phyloP scores from a whole-genome alignment of 805 yeast genomes.

The Schizosaccharomyces lindneri region DNA sequence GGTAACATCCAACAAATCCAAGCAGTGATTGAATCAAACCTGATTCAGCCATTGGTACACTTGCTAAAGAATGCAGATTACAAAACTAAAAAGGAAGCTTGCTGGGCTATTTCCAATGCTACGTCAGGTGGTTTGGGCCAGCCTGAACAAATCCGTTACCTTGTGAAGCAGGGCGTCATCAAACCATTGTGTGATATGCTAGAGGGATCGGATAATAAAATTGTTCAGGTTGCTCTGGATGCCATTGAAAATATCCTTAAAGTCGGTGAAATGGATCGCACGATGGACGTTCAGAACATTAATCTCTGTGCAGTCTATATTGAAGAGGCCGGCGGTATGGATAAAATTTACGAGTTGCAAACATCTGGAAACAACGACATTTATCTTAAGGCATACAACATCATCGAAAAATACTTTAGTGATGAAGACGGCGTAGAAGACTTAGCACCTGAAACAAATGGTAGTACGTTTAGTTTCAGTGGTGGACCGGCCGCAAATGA shows the following conservation, averaged over 20 bases:
- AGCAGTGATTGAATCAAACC: slow-evolving; percentile 83
- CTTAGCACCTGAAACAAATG: slow-evolving; percentile 50
- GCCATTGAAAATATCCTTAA: slow-evolving; percentile 81
- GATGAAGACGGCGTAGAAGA: slow-evolving; percentile 58
- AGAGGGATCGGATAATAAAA: slow-evolving; percentile 67
- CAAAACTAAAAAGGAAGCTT: slow-evolving; percentile 92
- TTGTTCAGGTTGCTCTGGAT: slow-evolving; percentile 83
- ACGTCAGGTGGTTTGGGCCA: slow-evolving; percentile 79
- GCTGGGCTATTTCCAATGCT: slow-evolving; percentile 98
- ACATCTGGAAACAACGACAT: slow-evolving; percentile 74
- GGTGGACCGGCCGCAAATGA: slow-evolving; percentile 13
- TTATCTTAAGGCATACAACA: slow-evolving; percentile 69
- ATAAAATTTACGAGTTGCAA: slow-evolving; percentile 82
- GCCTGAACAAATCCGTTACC: slow-evolving; percentile 82
- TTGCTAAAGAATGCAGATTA: slow-evolving; percentile 62
- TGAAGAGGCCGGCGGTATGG: slow-evolving; percentile 97
- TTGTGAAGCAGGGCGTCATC: slow-evolving; percentile 87
- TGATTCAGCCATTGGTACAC: slow-evolving; percentile 75
- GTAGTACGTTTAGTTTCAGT: slow-evolving; percentile 76
- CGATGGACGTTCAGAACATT: slow-evolving; percentile 36
- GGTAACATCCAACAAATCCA: slow-evolving; percentile 90
- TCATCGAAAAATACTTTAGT: slow-evolving; percentile 75
- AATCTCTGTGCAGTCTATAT: slow-evolving; percentile 78
- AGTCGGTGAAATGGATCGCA: slow-evolving; percentile 84
- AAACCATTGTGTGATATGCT: slow-evolving; percentile 88